Base-by-base conservation (phyloP, 2,329 filamentous ascomycete species). In the Beauveria bassiana region DNA sequence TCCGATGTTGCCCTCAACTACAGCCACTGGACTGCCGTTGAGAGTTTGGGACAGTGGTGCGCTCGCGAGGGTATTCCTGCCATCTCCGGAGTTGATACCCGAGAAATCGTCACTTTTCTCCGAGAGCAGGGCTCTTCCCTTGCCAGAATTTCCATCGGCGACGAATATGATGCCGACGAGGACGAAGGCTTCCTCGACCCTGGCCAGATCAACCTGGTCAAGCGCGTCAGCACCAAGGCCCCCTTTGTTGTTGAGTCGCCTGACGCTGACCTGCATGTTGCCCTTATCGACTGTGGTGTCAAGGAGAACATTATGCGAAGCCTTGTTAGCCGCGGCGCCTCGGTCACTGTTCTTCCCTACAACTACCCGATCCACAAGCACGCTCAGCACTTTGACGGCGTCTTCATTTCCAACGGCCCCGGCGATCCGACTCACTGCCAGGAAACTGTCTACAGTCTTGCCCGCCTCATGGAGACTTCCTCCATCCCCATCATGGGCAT, bases 251-350 rank as follows among this genome's bases (percentile, higher is more conserved):
- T 98, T 66, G 89, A 90, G 74, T 92, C 93, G 57, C 85, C 87
- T 38, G 85, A 88, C 67, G 91, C 93, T 65, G 86, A 89, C 70
- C 88, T 91, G 74, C 95, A 99, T 78, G 86, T 99, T 68, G 95
- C 93, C 63, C 84, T 99, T 68, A 89, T 99, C 73, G 95, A 99
- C 78, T 99, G 95, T 72, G 95, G 95, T 81, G 95, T 98, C 68
- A 99, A 99, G 85, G 95, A 99, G 85, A 99, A 99, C 81, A 99
- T 99, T 70, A 87, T 99, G 63, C 91, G 95, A 71, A 96, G 90
- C 74, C 82, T 99, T 64, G 93, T 98, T 71, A 88, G 85, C 77
- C 92, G 95, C 66, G 95, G 95, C 64, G 91, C 93, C 59, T 93
- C 90, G 65, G 90, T 96, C 66, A 98, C 95, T 46, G 90, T 91